Evolutionary conservation across 2,329 filamentous ascomycete genomes (phyloP), one percentile per base, ranked within the genome.

Genomic region (Salinomyces thailandicus): DNA sequence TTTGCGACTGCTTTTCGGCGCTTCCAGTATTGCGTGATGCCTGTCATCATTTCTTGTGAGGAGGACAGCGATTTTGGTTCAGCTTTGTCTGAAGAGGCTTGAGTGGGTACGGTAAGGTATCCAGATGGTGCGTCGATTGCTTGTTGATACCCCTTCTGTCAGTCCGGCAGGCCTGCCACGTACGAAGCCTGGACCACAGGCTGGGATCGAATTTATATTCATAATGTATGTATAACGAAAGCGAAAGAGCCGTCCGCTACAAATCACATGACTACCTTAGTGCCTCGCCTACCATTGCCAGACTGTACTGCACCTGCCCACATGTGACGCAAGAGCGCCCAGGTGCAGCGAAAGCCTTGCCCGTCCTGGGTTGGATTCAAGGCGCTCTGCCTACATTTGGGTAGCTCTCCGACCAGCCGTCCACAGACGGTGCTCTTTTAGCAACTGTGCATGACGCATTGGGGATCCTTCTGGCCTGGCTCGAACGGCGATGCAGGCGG

Each of bases 211-310:
- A 18, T 14, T 33, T 33, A 33, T 43, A 30, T 43, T 37, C 41
- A 28, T 46, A 42, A 44, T 46, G 44, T 46, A 43, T 43, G 42
- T 33, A n/a, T n/a, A n/a, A n/a, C n/a, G n/a, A n/a, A n/a, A n/a
- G n/a, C n/a, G n/a, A n/a, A 46, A 33, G 41, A 39, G 27, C 18
- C 6, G 35, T 17, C 18, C 16, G 20, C 20, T 7, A 24, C 7
- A 24, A 24, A 22, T 19, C 22, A 18, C 13, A 18, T 26, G 33
- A 37, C 22, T 24, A n/a, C 20, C n/a, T 7, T n/a, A 7, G 7
- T 24, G 20, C n/a, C 15, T 30, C 27, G 26, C 12, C 27, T 20
- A 36, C 17, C n/a, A 31, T 8, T 31, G 5, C 18, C 4, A 7
- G n/a, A 24, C 7, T 24, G n/a, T n/a, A n/a, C n/a, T n/a, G n/a